Evolutionary conservation across 805 yeast genomes (phyloP).

Genomic region (Pichia thaimueangensis): DNA sequence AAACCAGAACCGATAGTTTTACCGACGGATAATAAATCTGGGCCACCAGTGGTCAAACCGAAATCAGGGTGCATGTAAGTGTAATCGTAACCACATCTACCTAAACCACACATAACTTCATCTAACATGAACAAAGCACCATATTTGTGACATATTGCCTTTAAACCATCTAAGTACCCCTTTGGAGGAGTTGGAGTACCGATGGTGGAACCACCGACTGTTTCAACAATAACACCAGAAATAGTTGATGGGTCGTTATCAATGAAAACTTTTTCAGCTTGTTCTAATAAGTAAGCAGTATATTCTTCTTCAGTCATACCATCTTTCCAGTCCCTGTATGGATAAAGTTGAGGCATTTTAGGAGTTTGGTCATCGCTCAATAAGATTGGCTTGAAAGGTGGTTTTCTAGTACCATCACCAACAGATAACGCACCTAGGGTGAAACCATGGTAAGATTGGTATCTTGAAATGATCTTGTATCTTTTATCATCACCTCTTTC

Average conservation of each 20-base stretch:
- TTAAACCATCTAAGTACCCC: constrained; percentile 41
- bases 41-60: constrained; percentile 34
- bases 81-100: constrained; percentile 44
- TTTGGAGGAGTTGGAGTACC: constrained; percentile 41
- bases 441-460: constrained; percentile 44
- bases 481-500: constrained; percentile 39
- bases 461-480: constrained; percentile 38
- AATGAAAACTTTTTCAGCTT: constrained; percentile 35
- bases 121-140: constrained; percentile 44
- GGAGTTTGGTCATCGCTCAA: constrained; percentile 17
- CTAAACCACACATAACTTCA: constrained; percentile 55
- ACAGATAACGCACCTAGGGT: constrained; percentile 41
- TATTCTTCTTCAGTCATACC: constrained; percentile 35
- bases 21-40: constrained; percentile 44
- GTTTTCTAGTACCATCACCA: constrained; percentile 33
- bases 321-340: constrained; percentile 26
- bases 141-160: constrained; percentile 44
- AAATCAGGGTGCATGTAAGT: constrained; percentile 29
- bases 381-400: constrained; percentile 6
- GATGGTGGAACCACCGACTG: constrained; percentile 41
- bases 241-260: constrained; percentile 40
- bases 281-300: constrained; percentile 30
- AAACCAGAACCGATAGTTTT: constrained; percentile 47
- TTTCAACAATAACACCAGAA: constrained; percentile 38
- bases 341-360: constrained; percentile 29